Base-by-base conservation (phyloP, 75 land plant species). In the Gnetum montanum region DNA sequence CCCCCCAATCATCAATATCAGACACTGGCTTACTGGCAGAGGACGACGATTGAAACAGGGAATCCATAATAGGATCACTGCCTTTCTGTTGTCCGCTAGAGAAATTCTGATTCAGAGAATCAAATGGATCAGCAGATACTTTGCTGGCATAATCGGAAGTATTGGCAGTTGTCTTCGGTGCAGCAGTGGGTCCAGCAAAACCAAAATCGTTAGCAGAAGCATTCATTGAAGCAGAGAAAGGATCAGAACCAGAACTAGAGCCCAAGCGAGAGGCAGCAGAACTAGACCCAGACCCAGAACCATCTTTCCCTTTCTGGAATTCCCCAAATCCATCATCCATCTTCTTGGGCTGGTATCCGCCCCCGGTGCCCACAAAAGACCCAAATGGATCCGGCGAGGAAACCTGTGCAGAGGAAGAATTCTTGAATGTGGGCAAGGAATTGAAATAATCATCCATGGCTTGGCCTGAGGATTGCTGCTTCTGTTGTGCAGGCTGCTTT, bases 1-100 rank as follows among this genome's bases (percentile, higher is more conserved):
- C 4, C 31, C 81, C 84, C 80, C 98, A 83, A 63, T 91, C 97
- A 64, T 83, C 84, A 23, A 12, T 49, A 31, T 45, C 73, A 7
- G 65, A 43, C 49, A 61, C 45, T 34, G 29, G 53, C 47, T 72
- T 68, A 48, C 23, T 65, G 25, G 57, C 61, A 54, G 85, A 30
- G 2, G 63, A 15, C 10, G 70, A 31, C 4, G 87, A 70, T 12
- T 71, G 44, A 49, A 85, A 76, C 16, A 87, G 50, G 58, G 70
- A 64, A 34, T 73, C 81, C 30, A 86, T 63, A n/a, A n/a, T n/a
- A 3, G 85, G 76, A 61, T 85, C 86, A 6, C 12, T 57, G 27
- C 58, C 46, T 8, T 38, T 40, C 29, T 41, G 20, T 59, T 63
- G 62, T 33, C 44, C 57, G 25, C 54, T 38, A 46, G 70, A 25